Percentiles rank a stretch among this genome's conserved stretches.
phyloP scores from a whole-genome alignment of 495 filamentous ascomycete genomes.

The Aspergillus ostianus region DNA sequence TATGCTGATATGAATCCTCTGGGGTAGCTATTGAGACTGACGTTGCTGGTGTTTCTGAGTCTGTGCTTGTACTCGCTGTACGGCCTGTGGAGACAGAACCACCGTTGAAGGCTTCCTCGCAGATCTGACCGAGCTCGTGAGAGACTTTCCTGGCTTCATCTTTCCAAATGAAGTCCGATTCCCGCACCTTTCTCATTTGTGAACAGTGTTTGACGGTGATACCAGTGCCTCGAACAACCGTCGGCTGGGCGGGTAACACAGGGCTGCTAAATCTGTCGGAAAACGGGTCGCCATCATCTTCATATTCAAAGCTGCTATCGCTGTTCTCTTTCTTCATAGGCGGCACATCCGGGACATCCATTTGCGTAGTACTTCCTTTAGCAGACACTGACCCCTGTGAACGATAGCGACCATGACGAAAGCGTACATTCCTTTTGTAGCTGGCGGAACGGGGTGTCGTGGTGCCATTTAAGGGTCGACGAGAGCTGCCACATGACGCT shows the following conservation, averaged over 20 bases:
- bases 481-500: slow-evolving; percentile 52
- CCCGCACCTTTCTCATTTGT: slow-evolving; percentile 40
- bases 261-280: slow-evolving; percentile 33
- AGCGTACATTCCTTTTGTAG: slow-evolving; percentile 78
- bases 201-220: slow-evolving; percentile 25
- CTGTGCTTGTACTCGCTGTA: slow-evolving; percentile 41
- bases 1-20: slow-evolving; percentile 22
- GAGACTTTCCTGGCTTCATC: slow-evolving; percentile 66
- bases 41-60: slow-evolving; percentile 53
- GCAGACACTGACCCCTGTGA: slow-evolving; percentile 37
- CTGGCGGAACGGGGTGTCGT: slow-evolving; percentile 53
- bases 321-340: slow-evolving; percentile 28
- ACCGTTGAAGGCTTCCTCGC: slow-evolving; percentile 80
- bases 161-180: slow-evolving; percentile 50
- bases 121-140: slow-evolving; percentile 63
- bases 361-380: slow-evolving; percentile 21
- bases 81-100: slow-evolving; percentile 55
- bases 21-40: slow-evolving; percentile 43
- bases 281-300: slow-evolving; percentile 19
- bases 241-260: slow-evolving; percentile 39
- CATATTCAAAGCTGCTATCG: slow-evolving; percentile 29
- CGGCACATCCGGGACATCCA: slow-evolving; percentile 8
- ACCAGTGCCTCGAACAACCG: slow-evolving; percentile 33
- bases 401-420: slow-evolving; percentile 57
- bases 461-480: slow-evolving; percentile 53